Evolutionary conservation across 768 basidiomycete species (phyloP), one percentile per base, ranked within the genome.

Genomic region (Boletales sp.): DNA sequence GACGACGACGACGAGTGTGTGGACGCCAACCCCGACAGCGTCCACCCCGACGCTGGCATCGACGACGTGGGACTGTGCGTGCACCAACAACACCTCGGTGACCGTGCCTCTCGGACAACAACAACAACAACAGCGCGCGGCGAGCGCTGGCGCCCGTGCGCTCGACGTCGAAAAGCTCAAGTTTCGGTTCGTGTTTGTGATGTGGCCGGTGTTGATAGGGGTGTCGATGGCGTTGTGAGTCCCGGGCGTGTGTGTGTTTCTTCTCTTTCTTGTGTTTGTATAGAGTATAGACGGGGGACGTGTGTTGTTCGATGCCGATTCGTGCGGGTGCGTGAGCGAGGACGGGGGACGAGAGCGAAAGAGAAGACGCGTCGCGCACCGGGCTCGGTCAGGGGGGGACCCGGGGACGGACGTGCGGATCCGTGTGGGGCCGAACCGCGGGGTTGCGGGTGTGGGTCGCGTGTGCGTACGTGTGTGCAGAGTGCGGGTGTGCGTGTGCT

Each of bases 131-230:
- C 57, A 44, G 12, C 58, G 45, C 15, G 48, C 35, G 46, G 58
- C 54, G 32, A 65, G 52, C 44, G 59, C 61, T n/a, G 29, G 58
- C 58, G 4, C 52, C 56, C 59, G 64, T 8, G 44, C 50, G 2
- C 39, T 69, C 18, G 62, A 71, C 44, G 51, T 68, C 17, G 73
- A 71, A 45, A 66, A 63, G 55, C 58, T 72, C 52, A 75, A 72
- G 55, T 78, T 80, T 59, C 63, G 73, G 10, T 51, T 80, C 41
- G 69, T 78, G 51, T 80, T 78, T 48, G 69, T 82, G 52, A 63
- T 78, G 19, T 82, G 81, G 78, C 80, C 81, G 31, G 72, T 78
- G 8, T 59, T 83, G 45, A 69, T 83, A 47, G 83, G 81, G 2
- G 64, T 82, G 40, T 73, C 76, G 32, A 74, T 84, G 75, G 79